Percentiles rank a stretch among this genome's conserved stretches.
phyloP scores from a whole-genome alignment of 371 early-diverging fungal species.

The Zychaea mexicana region DNA sequence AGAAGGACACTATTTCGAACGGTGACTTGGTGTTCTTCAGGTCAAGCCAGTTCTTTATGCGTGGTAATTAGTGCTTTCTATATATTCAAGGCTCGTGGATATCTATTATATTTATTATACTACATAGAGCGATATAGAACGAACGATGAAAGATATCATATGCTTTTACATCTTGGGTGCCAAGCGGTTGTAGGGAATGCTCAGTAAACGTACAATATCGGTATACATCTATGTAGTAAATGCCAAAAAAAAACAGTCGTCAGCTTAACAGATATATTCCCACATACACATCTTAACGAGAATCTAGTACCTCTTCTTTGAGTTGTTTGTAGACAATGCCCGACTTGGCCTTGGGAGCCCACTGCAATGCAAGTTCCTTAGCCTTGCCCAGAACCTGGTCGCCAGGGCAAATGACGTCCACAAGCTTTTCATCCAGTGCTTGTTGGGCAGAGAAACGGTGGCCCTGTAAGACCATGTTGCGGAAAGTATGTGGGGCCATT shows the following conservation, averaged over 20 bases:
- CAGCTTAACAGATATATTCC: not conserved
- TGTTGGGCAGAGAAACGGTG: constrained; percentile 66
- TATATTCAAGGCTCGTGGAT: no score
- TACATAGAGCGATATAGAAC: not conserved
- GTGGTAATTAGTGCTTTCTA: no score
- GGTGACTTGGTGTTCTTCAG: no score
- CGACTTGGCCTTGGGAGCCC: constrained; percentile 59
- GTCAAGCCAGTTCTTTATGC: no score
- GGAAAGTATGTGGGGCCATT: constrained; percentile 53
- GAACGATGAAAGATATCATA: not conserved
- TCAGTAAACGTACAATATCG: constrained; percentile 14
- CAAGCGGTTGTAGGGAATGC: constrained; percentile 22
- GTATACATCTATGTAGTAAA: constrained; percentile 11
- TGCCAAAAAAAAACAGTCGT: not conserved
- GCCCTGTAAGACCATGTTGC: constrained; percentile 71
- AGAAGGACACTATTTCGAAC: no score
- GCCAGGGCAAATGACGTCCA: constrained; percentile 58
- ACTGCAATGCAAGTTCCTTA: constrained; percentile 57
- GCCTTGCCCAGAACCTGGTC: constrained; percentile 54
- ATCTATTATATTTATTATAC: not conserved
- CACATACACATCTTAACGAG: not conserved
- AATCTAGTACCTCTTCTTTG: constrained; percentile 47
- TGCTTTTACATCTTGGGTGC: constrained; percentile 33
- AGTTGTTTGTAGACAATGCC: constrained; percentile 48
- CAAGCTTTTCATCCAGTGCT: constrained; percentile 62